These are phyloP conservation scores for Aspergillus hortae DNA, from an alignment of 2,329 filamentous ascomycete genomes.

Conservation along the genomic window DNA sequence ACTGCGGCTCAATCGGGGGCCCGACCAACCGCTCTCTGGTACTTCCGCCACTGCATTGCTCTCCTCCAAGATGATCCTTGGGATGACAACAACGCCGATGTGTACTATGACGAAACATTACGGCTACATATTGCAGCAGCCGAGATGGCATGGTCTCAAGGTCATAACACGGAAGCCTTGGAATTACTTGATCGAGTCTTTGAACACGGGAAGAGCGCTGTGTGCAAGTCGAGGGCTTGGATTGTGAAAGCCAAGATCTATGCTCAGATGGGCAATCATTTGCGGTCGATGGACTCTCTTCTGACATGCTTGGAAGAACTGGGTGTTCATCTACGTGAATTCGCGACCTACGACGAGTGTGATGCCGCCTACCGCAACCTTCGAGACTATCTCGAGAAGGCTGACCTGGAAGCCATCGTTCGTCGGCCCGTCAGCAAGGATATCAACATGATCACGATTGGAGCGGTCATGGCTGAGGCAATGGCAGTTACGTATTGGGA, in stretches of 20 bases:
- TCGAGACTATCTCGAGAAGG: constrained; percentile 57
- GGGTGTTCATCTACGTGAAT: constrained; percentile 61
- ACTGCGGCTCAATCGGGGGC: constrained; percentile 78
- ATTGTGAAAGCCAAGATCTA: constrained; percentile 78
- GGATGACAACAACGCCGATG: constrained; percentile 66
- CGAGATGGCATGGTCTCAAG: constrained; percentile 78
- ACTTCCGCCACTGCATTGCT: constrained; percentile 70
- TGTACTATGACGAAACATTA: constrained; percentile 81
- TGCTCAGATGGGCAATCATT: constrained; percentile 68
- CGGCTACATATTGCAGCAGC: constrained; percentile 74
- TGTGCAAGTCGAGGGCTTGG: constrained; percentile 80
- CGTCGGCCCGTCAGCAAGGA: constrained; percentile 42
- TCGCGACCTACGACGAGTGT: constrained; percentile 70
- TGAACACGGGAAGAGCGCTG: constrained; percentile 62
- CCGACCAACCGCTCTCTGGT: constrained; percentile 74
- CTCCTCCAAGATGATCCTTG: constrained; percentile 80
- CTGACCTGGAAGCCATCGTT: constrained; percentile 46
- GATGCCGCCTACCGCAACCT: constrained; percentile 69
- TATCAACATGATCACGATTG: constrained; percentile 41
- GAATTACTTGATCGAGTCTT: constrained; percentile 69
- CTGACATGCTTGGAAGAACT: constrained; percentile 69
- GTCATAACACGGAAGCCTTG: constrained; percentile 64
- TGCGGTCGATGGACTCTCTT: constrained; percentile 65
- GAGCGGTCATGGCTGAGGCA: constrained; percentile 57
- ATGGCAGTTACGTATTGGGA: constrained; percentile 60